These are phyloP conservation scores for Pelargonium nanum DNA, from an alignment of 345 rosid species.

Conservation along the genomic window DNA sequence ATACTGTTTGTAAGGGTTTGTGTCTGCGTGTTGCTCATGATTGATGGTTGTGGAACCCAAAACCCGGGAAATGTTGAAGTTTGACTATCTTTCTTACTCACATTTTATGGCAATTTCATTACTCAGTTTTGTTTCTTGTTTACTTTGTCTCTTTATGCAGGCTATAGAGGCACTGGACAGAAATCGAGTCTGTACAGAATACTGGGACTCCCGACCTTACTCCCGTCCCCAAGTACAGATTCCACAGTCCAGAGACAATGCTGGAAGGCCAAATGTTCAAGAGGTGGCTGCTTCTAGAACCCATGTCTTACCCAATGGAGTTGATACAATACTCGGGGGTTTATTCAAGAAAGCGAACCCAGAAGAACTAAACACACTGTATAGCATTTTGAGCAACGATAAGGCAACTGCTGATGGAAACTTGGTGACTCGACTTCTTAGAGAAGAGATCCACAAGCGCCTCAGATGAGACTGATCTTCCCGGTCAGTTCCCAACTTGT, in stretches of 20 bases:
- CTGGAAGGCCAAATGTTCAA: constrained; percentile 14
- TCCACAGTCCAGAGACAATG: constrained; percentile 20
- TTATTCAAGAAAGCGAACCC: constrained; percentile 65
- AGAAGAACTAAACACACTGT: constrained; percentile 48
- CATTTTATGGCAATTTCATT: too few species aligned
- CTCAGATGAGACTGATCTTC: constrained; percentile 20
- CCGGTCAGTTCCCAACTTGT: constrained; percentile 22
- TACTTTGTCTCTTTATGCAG: constrained; percentile 32
- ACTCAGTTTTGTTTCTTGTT: neutral
- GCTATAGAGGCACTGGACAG: constrained; percentile 80
- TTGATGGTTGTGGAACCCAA: too few species aligned
- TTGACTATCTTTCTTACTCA: too few species aligned
- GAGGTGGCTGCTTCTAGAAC: constrained; percentile 15
- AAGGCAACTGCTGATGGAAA: constrained; percentile 23
- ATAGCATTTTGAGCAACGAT: constrained; percentile 27
- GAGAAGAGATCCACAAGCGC: constrained; percentile 49
- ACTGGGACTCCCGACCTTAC: constrained; percentile 94
- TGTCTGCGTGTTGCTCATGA: too few species aligned
- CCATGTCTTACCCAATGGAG: constrained; percentile 23
- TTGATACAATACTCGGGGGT: constrained; percentile 31
- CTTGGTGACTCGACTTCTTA: constrained; percentile 37
- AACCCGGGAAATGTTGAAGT: neutral
- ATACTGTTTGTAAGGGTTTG: too few species aligned
- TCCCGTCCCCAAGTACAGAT: constrained; percentile 73
- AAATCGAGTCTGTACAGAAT: constrained; percentile 72